Evolutionary conservation across 1,284 basidiomycete genomes (phyloP).

Genomic region (Malassezia furfur): DNA sequence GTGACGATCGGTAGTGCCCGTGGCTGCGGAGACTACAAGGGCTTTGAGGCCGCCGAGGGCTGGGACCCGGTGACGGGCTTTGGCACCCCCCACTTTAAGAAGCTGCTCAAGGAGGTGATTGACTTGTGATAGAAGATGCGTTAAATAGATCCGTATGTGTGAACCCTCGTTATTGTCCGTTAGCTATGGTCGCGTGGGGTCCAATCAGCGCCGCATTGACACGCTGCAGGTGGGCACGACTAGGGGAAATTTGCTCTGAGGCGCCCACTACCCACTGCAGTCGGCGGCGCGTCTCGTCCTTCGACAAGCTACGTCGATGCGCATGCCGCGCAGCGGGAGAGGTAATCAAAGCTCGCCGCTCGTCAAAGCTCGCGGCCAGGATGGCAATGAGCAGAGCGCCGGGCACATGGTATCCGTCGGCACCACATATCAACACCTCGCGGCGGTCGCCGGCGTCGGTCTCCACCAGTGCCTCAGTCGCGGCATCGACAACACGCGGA

Average conservation of each 20-base stretch:
- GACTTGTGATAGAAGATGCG: constrained; percentile 1
- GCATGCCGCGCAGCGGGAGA: background rate
- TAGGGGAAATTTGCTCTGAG: background rate
- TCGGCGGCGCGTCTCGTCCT: constrained; percentile 14
- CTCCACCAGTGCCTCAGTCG: constrained; percentile 4
- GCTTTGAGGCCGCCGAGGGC: constrained; percentile 33
- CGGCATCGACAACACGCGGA: constrained; percentile 19
- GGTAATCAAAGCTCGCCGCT: constrained; percentile 18
- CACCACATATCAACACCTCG: constrained; percentile 20
- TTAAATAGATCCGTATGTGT: too few relatives aligned
- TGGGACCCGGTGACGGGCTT: constrained; percentile 41
- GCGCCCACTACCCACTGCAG: constrained; percentile 16
- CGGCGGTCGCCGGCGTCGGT: background rate
- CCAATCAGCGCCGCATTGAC: constrained; percentile 16
- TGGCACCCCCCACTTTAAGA: constrained; percentile 30
- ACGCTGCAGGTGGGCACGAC: constrained; percentile 15
- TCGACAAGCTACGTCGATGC: constrained; percentile 9
- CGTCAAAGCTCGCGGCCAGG: constrained; percentile 38
- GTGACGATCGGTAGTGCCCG: constrained; percentile 51
- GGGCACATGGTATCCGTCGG: constrained; percentile 19
- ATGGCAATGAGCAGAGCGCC: constrained; percentile 22
- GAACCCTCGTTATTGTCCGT: too few relatives aligned
- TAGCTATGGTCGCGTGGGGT: constrained; percentile 1
- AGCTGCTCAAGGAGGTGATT: constrained; percentile 16
- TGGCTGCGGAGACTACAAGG: constrained; percentile 32